Base-by-base conservation (phyloP, 2,329 filamentous ascomycete species). In the Colletotrichum lentis region DNA sequence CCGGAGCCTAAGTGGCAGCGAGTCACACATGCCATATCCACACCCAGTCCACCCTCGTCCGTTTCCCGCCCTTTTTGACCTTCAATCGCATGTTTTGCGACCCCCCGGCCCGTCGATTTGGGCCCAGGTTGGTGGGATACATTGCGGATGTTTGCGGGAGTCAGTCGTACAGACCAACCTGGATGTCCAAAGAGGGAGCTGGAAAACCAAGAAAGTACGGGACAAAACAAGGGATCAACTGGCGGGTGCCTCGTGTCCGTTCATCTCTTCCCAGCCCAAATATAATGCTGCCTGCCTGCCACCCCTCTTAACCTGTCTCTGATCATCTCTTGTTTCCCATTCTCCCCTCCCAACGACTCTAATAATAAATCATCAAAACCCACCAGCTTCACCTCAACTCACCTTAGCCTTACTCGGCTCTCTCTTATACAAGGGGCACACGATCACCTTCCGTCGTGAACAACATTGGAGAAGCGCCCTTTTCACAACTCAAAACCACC, bases 61-160 rank as follows among this genome's bases (percentile, higher is more conserved):
- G 67, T 69, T 69, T 69, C 57, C 64, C 55, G 50, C 52, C 35
- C 44, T 64, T 69, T 60, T 62, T 63, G 68, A 69, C 65, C 65
- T 56, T 60, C 69, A 69, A 60, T 70, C 68, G 68, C 64, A 70
- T 64, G 68, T 67, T 69, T 65, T 44, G 56, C 46, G 37, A 35
- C 18, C 43, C 37, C 65, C 52, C 50, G 27, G 47, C 31, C 62
- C 66, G 57, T 55, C 41, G 50, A 43, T 44, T 66, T 52, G 50
- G 55, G 50, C 43, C 52, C 43, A 47, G 37, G 43, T 47, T 47
- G 59, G 27, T 27, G 14, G 27, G 55, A 47, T 37, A 58, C 55
- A 35, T 49, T 41, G 44, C n/a, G 41, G 3, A 31, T 54, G 57
- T 67, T 61, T 44, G 58, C 43, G 14, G 67, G 54, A 62, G 27